phyloP scores from a whole-genome alignment of 805 yeast species.

The Yamadazyma nakazawae region DNA sequence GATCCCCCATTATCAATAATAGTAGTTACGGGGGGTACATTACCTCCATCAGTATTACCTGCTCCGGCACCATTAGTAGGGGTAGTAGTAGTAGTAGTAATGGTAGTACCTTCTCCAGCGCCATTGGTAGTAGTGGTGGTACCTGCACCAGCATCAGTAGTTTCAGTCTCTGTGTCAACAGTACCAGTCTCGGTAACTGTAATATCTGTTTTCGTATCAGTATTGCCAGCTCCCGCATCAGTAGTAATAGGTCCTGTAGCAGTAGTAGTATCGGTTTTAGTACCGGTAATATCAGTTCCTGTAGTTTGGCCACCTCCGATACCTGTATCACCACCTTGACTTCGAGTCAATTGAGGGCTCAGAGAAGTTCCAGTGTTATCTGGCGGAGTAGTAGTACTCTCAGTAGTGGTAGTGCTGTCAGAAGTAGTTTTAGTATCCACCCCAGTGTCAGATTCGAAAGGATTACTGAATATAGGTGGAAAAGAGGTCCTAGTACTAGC shows the following conservation, averaged over 20 bases:
- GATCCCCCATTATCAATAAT: too few species aligned
- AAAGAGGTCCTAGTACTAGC: constrained; percentile 3
- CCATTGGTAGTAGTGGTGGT: too few species aligned
- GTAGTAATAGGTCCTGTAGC: too few species aligned
- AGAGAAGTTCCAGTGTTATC: not conserved
- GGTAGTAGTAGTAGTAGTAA: not conserved
- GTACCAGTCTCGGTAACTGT: constrained; percentile 5
- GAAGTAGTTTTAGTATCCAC: not conserved
- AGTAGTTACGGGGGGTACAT: not conserved
- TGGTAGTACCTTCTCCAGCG: not conserved
- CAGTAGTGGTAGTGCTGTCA: not conserved
- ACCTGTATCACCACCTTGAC: not conserved
- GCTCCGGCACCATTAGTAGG: not conserved
- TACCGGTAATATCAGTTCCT: not conserved
- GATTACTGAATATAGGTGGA: constrained; percentile 6
- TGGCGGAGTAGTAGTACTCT: not conserved
- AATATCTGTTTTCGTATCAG: not conserved
- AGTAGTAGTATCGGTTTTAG: too few species aligned
- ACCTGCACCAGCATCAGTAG: constrained; percentile 4
- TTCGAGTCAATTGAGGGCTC: not conserved
- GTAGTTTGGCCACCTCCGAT: not conserved
- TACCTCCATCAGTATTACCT: not conserved
- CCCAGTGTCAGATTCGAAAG: not conserved
- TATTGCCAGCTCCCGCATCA: not conserved
- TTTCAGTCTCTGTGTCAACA: constrained; percentile 2